These are phyloP conservation scores for Scytalidium sp. DNA, from an alignment of 2,329 filamentous ascomycete species.

Conservation along the genomic window DNA sequence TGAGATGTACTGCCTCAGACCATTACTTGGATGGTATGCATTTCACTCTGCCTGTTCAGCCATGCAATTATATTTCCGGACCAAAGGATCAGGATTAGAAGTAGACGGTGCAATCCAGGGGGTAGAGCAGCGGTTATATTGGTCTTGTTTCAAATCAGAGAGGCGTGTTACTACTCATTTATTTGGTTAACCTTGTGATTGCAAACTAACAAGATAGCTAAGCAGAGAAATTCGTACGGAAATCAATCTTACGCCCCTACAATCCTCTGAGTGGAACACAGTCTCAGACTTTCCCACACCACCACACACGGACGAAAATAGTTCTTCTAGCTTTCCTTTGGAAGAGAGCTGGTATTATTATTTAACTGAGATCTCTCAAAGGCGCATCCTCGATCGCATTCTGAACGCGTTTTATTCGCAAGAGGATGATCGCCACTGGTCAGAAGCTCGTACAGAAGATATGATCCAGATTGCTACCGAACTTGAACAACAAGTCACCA, in stretches of 20 bases:
- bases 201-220: background rate
- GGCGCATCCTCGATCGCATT: conserved; percentile 39
- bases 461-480: conserved; percentile 25
- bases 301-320: conserved; percentile 31
- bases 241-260: conserved; percentile 23
- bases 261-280: background rate
- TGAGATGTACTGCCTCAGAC: conserved; percentile 37
- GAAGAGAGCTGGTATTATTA: conserved; percentile 42
- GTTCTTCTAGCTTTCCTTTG: conserved; percentile 30
- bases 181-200: background rate
- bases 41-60: conserved; percentile 30
- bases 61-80: conserved; percentile 32
- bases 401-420: conserved; percentile 30
- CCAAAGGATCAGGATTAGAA: conserved; percentile 1
- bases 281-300: background rate
- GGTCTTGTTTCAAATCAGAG: conserved; percentile 42
- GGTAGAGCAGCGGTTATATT: conserved; percentile 38
- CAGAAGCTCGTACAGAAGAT: conserved; percentile 15
- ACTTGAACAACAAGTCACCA: conserved; percentile 24
- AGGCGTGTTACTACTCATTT: conserved; percentile 12
- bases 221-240: conserved; percentile 33
- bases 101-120: conserved; percentile 15
- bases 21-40: conserved; percentile 34
- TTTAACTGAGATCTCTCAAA: conserved; percentile 38
- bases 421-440: conserved; percentile 17